These are phyloP conservation scores for Verruconis gallopava DNA, from an alignment of 2,329 filamentous ascomycete genomes.

Conservation along the genomic window DNA sequence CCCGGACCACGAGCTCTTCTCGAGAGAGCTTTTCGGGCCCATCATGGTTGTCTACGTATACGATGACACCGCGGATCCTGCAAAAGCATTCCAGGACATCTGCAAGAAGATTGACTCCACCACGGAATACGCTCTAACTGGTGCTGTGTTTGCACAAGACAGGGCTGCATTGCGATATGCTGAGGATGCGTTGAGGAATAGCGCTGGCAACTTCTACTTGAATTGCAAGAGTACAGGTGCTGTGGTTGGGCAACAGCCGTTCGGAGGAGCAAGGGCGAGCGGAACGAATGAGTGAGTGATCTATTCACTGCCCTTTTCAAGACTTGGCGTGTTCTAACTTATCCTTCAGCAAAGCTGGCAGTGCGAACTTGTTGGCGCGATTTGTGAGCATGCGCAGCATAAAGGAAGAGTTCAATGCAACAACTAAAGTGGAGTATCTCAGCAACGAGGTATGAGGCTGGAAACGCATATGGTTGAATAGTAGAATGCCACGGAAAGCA, in stretches of 20 bases:
- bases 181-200: slow-evolving; percentile 57
- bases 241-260: slow-evolving; percentile 37
- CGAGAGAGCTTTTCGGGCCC: slow-evolving; percentile 72
- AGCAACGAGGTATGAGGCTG: slow-evolving; percentile 31
- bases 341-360: slow-evolving; percentile 35
- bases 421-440: slow-evolving; percentile 37
- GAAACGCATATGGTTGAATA: no score
- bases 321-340: no score
- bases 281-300: slow-evolving; percentile 37
- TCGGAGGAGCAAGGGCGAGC: slow-evolving; percentile 41
- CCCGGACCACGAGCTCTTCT: slow-evolving; percentile 60
- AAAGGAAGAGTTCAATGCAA: slow-evolving; percentile 42
- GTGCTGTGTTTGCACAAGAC: slow-evolving; percentile 61
- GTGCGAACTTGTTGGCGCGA: slow-evolving; percentile 35
- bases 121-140: slow-evolving; percentile 66
- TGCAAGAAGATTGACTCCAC: slow-evolving; percentile 56
- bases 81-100: slow-evolving; percentile 44
- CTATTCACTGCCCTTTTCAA: background rate
- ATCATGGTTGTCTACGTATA: slow-evolving; percentile 65
- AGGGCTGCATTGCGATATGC: slow-evolving; percentile 52
- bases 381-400: slow-evolving; percentile 44
- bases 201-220: slow-evolving; percentile 75
- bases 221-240: slow-evolving; percentile 60
- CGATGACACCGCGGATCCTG: slow-evolving; percentile 45
- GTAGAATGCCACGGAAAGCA: no score